Evolutionary conservation across 345 rosid genomes (phyloP), one percentile per base, ranked within the genome.

Genomic region (Eucalyptus albens): DNA sequence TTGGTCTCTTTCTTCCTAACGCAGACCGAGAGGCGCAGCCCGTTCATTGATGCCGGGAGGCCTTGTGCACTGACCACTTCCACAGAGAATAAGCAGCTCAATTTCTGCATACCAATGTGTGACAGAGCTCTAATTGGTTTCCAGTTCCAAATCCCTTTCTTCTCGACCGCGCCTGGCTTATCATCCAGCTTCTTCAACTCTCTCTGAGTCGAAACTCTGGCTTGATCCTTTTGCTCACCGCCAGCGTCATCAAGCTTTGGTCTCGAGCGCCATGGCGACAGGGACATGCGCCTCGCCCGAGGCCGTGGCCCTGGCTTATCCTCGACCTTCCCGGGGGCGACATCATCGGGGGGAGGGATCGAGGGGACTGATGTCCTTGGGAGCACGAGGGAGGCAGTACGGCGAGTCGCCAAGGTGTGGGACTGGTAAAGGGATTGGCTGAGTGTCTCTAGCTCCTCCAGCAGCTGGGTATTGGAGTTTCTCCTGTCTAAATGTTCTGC

Each of bases 91-190:
- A 97, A 91, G 87, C 99, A 97, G 91, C 97, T 96, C 89, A 97
- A 72, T 90, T 97, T 97, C 89, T 95, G 98, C 99, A 94, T 97
- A 85, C 97, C 96, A 49, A 97, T 95, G 77, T 95, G 98, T 19
- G 94, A 85, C 53, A 97, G 93, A 6, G 96, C 99, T 26, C 98
- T 95, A 86, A 97, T 93, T 16, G 99, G 99, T 88, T 97, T 97
- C 99, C 99, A 97, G 31, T 91, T 95, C 99, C 99, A 96, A 89
- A 97, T 92, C 55, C 99, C 99, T 90, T 94, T 96, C 89, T 92
- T 97, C 92, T 93, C 97, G 11, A 88, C 87, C 8, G 93, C 69
- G 62, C 89, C 89, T 3, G 59, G 19, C 31, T 67, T 88, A 81
- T 90, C 94, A 31, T 91, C 95, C 33, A 92, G 81, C 89, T 45